Percentiles rank a stretch among this genome's conserved stretches.
These are phyloP conservation scores for Hevea brasiliensis DNA, from an alignment of 345 rosid genomes.

Conservation along the genomic window DNA sequence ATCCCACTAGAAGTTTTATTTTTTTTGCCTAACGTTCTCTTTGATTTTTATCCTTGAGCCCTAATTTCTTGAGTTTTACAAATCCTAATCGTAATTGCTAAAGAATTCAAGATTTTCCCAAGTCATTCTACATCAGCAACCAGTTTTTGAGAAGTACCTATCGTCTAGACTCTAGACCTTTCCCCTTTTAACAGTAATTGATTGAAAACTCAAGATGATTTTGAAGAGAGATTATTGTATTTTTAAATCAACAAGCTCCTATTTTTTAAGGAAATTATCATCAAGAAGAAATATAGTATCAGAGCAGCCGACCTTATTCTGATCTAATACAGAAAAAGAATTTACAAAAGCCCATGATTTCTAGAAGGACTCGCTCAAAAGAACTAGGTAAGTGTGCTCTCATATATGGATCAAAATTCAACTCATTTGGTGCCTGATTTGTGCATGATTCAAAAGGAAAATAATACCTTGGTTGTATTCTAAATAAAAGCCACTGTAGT, in stretches of 20 bases:
- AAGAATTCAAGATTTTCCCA: too few species aligned
- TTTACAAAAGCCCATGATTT: background rate
- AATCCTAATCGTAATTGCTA: too few species aligned
- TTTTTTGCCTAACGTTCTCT: too few species aligned
- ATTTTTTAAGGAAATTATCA: background rate
- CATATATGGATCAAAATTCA: slow-evolving; percentile 2
- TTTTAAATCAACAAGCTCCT: background rate
- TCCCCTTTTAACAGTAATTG: background rate
- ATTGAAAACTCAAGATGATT: background rate
- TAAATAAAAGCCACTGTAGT: slow-evolving; percentile 51
- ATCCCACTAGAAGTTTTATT: too few species aligned
- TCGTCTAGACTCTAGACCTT: background rate
- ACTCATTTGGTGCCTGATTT: slow-evolving; percentile 3
- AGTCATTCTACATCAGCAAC: too few species aligned
- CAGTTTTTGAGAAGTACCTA: background rate
- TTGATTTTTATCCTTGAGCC: too few species aligned
- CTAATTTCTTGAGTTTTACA: too few species aligned
- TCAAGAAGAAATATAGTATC: background rate
- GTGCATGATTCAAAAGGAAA: background rate
- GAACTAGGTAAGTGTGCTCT: background rate
- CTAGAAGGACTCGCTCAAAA: background rate
- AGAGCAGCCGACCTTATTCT: background rate
- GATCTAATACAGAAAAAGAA: background rate
- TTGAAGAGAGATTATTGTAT: background rate
- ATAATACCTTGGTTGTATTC: slow-evolving; percentile 82